Percentiles rank a stretch among this genome's conserved stretches.
Evolutionary conservation across 345 rosid genomes (phyloP).

Genomic region (Murraya paniculata): DNA sequence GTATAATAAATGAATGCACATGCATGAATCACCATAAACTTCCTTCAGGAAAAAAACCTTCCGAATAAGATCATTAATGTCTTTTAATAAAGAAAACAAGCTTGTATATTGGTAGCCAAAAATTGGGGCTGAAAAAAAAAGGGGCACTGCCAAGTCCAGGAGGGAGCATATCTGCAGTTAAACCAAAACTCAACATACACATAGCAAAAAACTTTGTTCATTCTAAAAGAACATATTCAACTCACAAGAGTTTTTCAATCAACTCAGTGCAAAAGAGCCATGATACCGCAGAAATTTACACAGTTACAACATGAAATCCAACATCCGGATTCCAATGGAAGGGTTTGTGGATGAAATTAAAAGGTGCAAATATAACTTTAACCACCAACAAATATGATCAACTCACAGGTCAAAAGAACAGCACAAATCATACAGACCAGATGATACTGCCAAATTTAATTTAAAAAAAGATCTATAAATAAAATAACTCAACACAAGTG

Average conservation of each 20-base stretch:
- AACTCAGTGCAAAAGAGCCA: neutral
- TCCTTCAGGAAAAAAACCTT: neutral
- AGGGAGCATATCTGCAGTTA: neutral
- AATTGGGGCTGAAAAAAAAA: neutral
- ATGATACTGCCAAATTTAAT: neutral
- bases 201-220: neutral
- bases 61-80: neutral
- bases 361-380: neutral
- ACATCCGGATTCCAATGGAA: neutral
- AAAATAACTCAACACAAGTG: neutral
- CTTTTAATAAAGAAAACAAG: neutral
- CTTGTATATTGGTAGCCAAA: neutral
- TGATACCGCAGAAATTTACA: neutral
- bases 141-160: neutral
- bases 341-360: neutral
- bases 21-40: neutral
- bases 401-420: neutral
- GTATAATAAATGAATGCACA: neutral
- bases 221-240: neutral
- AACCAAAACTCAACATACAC: neutral
- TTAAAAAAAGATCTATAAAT: neutral
- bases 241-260: neutral
- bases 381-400: neutral
- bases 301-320: neutral
- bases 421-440: neutral